A percentile compares a stretch with the other conserved stretches of the same genome.
phyloP scores from a whole-genome alignment of 768 basidiomycete genomes.

The Xerocomellus amylosporus region DNA sequence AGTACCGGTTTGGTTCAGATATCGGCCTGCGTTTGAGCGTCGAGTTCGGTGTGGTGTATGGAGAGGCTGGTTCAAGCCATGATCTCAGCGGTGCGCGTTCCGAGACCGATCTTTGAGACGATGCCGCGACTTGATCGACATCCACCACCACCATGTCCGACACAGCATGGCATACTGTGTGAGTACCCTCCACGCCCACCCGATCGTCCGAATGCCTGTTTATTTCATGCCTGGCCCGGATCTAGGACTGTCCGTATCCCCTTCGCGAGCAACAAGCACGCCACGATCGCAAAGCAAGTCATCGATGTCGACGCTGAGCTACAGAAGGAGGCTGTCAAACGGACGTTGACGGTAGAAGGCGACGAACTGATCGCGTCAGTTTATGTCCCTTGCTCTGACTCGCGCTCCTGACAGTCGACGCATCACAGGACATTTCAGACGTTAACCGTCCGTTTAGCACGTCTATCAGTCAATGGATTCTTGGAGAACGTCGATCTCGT shows the following conservation, averaged over 20 bases:
- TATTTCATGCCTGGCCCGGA: background rate
- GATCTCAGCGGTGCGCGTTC: background rate
- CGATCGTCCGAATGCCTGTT: background rate
- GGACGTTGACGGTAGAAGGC: slow-evolving; percentile 64
- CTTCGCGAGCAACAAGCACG: slow-evolving; percentile 71
- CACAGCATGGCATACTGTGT: slow-evolving; percentile 55
- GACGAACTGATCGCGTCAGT: slow-evolving; percentile 76
- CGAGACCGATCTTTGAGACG: background rate
- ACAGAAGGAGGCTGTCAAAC: slow-evolving; percentile 75
- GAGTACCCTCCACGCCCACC: slow-evolving; percentile 30
- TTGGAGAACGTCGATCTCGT: slow-evolving; percentile 88
- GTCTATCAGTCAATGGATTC: slow-evolving; percentile 81
- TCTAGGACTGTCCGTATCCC: slow-evolving; percentile 72
- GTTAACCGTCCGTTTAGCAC: slow-evolving; percentile 79
- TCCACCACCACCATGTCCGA: slow-evolving; percentile 25
- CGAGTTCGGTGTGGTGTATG: no score
- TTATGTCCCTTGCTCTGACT: background rate
- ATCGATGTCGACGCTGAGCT: slow-evolving; percentile 87
- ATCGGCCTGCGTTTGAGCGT: background rate
- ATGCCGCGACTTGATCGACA: slow-evolving; percentile 3
- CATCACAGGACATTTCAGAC: slow-evolving; percentile 63
- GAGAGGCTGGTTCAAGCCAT: no score
- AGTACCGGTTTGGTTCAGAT: background rate
- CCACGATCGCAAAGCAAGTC: slow-evolving; percentile 73
- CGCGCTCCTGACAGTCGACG: background rate